Evolutionary conservation across 148 eudicot species (phyloP).

Genomic region (Cornus controversa): DNA sequence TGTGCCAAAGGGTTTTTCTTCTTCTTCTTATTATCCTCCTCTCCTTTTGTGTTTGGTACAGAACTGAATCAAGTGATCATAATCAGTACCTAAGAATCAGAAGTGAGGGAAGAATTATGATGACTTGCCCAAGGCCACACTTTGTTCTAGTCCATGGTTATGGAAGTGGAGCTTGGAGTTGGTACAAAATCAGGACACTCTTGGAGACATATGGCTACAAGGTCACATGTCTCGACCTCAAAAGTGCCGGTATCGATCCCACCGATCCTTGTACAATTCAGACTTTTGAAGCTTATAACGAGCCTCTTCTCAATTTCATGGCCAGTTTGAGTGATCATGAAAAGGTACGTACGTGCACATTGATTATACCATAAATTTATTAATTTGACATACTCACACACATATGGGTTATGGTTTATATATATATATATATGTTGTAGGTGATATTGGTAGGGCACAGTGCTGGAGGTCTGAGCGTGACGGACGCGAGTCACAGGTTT

Average conservation of each 20-base stretch:
- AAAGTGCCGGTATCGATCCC: conserved; percentile 10
- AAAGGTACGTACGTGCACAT: background rate
- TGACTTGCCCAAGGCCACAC: background rate
- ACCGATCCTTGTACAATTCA: background rate
- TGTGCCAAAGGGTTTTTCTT: no score
- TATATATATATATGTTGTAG: background rate
- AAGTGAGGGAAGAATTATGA: background rate
- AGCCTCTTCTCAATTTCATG: conserved; percentile 16
- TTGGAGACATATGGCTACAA: conserved; percentile 20
- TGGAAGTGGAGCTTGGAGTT: conserved; percentile 18
- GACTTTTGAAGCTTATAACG: conserved; percentile 19
- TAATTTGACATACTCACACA: no score
- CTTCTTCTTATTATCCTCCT: background rate
- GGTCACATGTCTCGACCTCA: conserved; percentile 24
- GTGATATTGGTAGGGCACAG: conserved; percentile 28
- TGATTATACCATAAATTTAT: no score
- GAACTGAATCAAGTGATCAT: background rate
- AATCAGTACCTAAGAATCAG: background rate
- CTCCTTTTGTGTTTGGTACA: background rate
- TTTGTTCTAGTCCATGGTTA: conserved; percentile 27
- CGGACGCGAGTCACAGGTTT: conserved; percentile 7
- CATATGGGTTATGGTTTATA: no score
- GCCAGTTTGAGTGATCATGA: background rate
- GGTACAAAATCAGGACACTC: conserved; percentile 22
- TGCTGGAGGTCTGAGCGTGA: conserved; percentile 24